Evolutionary conservation across 1,284 basidiomycete species (phyloP).

Genomic region (Microbotryum violaceum): DNA sequence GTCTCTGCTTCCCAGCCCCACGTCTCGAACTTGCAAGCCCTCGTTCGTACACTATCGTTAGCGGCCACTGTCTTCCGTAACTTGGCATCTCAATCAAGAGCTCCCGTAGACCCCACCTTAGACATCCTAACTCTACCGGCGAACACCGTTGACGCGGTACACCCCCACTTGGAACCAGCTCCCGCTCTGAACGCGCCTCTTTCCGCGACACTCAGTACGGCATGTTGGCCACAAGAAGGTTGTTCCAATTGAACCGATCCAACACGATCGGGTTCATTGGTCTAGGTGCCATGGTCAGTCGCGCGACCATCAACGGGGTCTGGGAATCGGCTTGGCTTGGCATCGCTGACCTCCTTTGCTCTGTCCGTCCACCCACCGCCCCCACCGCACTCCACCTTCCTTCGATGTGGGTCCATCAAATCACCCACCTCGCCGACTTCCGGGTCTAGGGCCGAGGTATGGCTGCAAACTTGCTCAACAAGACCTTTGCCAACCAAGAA

Average conservation of each 20-base stretch:
- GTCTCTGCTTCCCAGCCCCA: no score
- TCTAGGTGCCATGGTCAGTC: constrained; percentile 47
- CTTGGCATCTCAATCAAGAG: no score
- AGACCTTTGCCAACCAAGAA: constrained; percentile 27
- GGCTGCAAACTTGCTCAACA: constrained; percentile 59
- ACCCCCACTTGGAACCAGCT: no score
- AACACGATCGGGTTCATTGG: constrained; percentile 66
- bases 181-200: no score
- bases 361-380: background rate
- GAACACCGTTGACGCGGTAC: no score
- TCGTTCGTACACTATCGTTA: no score
- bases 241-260: constrained; percentile 39
- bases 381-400: background rate
- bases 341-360: no score
- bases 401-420: background rate
- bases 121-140: no score
- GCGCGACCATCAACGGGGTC: background rate
- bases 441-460: constrained; percentile 66
- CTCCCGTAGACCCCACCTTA: no score
- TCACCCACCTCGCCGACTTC: background rate
- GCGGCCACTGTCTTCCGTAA: no score
- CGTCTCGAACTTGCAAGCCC: no score
- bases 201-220: background rate
- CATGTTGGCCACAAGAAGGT: constrained; percentile 15
- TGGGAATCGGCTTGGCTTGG: no score